phyloP scores from a whole-genome alignment of 176 grass and related monocot species.

The sorghum (Sorghum bicolor) region DNA sequence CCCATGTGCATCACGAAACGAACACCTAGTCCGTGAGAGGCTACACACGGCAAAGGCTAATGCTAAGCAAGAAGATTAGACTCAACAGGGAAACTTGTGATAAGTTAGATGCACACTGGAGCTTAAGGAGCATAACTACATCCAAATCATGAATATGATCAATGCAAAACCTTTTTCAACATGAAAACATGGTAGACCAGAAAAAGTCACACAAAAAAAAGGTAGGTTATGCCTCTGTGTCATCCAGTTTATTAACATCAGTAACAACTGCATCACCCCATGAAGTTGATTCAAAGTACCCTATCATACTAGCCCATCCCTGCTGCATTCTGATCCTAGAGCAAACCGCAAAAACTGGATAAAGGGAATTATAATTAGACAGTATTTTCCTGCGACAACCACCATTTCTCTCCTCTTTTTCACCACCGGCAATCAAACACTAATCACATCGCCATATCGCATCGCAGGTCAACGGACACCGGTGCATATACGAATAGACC shows the following conservation, averaged over 20 bases:
- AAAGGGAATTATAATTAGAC: not conserved
- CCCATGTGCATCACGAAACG: not conserved
- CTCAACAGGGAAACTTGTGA: not conserved
- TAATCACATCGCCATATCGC: no score
- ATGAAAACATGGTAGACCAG: not conserved
- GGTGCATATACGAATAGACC: not conserved
- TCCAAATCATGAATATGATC: not conserved
- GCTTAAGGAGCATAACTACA: not conserved
- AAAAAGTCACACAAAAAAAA: not conserved
- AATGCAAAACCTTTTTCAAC: not conserved
- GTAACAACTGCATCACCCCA: not conserved
- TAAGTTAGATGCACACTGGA: not conserved
- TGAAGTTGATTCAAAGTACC: not conserved
- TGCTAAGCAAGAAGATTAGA: no score
- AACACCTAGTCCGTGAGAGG: not conserved
- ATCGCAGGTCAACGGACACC: not conserved
- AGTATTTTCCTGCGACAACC: not conserved
- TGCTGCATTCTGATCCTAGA: not conserved
- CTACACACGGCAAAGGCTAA: not conserved
- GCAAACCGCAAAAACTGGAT: not conserved
- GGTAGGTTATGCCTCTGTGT: not conserved
- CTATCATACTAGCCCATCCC: not conserved
- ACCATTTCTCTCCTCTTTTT: not conserved
- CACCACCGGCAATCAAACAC: not conserved
- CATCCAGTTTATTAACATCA: not conserved